Evolutionary conservation across 1,284 basidiomycete genomes (phyloP), one percentile per base, ranked within the genome.

Genomic region (Trametes pubescens): DNA sequence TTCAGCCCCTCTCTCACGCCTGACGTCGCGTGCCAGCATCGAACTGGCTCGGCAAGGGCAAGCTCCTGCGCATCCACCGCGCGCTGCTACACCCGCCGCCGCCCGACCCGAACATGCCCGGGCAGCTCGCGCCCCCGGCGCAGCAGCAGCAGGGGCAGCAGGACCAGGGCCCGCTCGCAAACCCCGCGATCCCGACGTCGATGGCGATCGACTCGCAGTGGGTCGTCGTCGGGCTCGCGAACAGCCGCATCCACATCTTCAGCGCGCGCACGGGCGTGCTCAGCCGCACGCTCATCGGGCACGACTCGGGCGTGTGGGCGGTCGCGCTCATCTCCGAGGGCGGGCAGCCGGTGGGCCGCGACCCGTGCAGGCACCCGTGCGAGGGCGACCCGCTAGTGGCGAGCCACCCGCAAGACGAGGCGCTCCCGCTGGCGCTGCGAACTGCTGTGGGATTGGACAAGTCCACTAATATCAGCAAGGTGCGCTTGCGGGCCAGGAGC

Each of bases 221-320:
- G 86, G 88, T 99, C 71, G 90, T 97, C 46, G 91, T 96, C 26
- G 96, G 95, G 1, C 91, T 98, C 75, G 93, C 94, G 14, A 97
- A 93, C 75, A 86, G 87, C 69, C 89, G 90, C 68, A 93, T 99
- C 51, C 93, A 96, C 74, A 85, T 98, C 26, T 98, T 97, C 78
- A 91, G 90, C 69, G 89, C 92, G 0, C 81, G 81, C 44, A 93
- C 92, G 0, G 97, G 96, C 0, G 85, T 91, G 6, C 87, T 93
- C 55, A 84, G 85, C 34, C 85, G 90, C 51, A 94, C 93, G 0
- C 84, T 99, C 3, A 81, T 88, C 1, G 97, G 96, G 0, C 96
- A 98, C 77, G 89, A 92, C 21, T 82, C 85, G 10, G 97, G 97
- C 11, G 96, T 99, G 0, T 99, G 97, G 97, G 92, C 93, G 16